Percentiles rank a stretch among this genome's conserved stretches.
Conservation (phyloP, 2,329 filamentous ascomycete genomes). For the Phaeosphaeria sp. region DNA sequence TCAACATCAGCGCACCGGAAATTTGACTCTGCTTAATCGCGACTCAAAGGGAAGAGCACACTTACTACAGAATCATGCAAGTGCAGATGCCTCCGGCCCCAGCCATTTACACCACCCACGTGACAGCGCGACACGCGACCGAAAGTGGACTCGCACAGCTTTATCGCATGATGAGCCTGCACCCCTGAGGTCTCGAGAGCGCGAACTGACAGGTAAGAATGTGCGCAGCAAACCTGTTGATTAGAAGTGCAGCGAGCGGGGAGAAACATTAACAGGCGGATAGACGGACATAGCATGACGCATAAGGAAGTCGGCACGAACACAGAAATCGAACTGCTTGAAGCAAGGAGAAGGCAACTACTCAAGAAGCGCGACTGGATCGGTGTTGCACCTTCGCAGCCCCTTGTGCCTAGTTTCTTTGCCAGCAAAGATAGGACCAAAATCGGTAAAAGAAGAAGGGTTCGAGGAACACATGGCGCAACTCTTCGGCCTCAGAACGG, state of each 20-base stretch:
- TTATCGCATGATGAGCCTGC: not conserved
- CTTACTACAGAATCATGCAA: not conserved
- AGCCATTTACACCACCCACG: not conserved
- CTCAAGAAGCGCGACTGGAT: slow-evolving; percentile 45
- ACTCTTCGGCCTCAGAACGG: slow-evolving; percentile 3
- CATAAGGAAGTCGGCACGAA: slow-evolving; percentile 14
- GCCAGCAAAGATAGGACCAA: slow-evolving; percentile 33
- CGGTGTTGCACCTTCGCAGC: slow-evolving; percentile 37
- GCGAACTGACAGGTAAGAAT: not conserved
- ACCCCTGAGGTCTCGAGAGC: not conserved
- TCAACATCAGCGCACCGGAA: slow-evolving; percentile 3
- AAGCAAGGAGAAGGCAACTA: slow-evolving; percentile 38
- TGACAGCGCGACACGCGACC: not conserved
- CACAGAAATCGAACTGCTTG: slow-evolving; percentile 27
- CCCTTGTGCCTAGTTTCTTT: slow-evolving; percentile 36
- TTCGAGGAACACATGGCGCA: slow-evolving; percentile 10
- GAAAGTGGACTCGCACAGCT: not conserved
- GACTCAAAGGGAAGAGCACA: slow-evolving; percentile 11
- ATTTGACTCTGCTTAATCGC: slow-evolving; percentile 15
- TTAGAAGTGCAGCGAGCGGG: not conserved
- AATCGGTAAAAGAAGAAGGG: slow-evolving; percentile 45
- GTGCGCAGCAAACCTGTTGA: not conserved
- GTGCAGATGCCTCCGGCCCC: not conserved
- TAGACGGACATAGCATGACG: slow-evolving; percentile 4
- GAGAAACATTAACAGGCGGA: slow-evolving; percentile 6